A percentile compares a stretch with the other conserved stretches of the same genome.
Conservation (phyloP, 1,284 basidiomycete species). For the Rhodofomes roseus region DNA sequence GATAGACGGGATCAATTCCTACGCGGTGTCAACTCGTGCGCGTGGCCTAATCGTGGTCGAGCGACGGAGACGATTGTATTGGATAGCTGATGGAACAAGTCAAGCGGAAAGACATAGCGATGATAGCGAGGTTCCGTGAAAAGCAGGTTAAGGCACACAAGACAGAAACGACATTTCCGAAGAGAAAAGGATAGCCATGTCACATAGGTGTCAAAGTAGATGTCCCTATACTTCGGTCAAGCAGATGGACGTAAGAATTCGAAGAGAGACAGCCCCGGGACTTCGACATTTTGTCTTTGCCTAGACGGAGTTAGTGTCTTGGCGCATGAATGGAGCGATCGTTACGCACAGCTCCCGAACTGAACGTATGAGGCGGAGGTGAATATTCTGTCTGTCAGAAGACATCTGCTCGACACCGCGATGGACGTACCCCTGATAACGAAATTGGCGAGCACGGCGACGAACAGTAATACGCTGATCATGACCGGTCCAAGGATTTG, state of each 20-base stretch:
- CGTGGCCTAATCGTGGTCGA: too few species aligned
- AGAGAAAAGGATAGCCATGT: too few species aligned
- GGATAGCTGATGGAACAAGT: too few species aligned
- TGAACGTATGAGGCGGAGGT: background rate
- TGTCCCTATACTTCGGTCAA: background rate
- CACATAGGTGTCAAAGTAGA: too few species aligned
- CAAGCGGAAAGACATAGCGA: too few species aligned
- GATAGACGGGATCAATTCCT: too few species aligned
- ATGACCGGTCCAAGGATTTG: constrained; percentile 76
- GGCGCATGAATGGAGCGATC: background rate
- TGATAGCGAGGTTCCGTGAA: too few species aligned
- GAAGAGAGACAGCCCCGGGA: constrained; percentile 11
- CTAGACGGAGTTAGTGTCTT: constrained; percentile 2
- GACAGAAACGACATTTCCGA: too few species aligned
- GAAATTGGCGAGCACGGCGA: constrained; percentile 86
- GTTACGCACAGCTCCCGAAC: constrained; percentile 8
- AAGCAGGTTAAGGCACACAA: too few species aligned
- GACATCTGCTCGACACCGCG: background rate
- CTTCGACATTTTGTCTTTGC: constrained; percentile 10
- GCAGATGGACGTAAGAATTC: background rate
- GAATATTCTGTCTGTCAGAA: background rate
- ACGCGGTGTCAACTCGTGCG: too few species aligned
- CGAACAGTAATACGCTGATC: constrained; percentile 77
- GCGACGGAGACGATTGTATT: too few species aligned
- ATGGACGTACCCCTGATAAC: constrained; percentile 64